These are phyloP conservation scores for Novymonas esmeraldas DNA, from an alignment of 208 protist genomes.

Conservation along the genomic window DNA sequence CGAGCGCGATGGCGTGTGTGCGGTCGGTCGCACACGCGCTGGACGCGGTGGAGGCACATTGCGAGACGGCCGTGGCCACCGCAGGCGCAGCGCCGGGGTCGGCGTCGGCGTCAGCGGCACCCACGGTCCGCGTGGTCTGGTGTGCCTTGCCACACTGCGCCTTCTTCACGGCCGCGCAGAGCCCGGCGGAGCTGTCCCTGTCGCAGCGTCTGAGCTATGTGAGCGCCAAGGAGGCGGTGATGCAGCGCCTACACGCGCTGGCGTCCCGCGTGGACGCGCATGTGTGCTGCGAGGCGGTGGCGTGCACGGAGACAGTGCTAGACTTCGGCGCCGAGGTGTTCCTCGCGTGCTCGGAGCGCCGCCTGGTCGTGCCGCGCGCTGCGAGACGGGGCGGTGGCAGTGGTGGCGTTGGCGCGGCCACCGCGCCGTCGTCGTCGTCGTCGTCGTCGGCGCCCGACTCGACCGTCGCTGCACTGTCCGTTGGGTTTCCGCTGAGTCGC, in stretches of 20 bases:
- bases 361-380: constrained; percentile 3
- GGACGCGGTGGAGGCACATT: constrained; percentile 20
- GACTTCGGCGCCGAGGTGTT: constrained; percentile 86
- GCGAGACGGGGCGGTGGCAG: constrained; percentile 8
- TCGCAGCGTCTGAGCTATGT: constrained; percentile 41
- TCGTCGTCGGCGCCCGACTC: too few species aligned
- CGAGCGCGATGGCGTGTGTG: constrained; percentile 13
- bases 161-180: constrained; percentile 53
- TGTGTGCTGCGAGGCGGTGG: constrained; percentile 40
- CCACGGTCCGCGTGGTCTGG: constrained; percentile 13
- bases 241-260: constrained; percentile 38
- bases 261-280: constrained; percentile 24
- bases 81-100: not conserved
- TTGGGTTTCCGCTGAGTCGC: constrained; percentile 47
- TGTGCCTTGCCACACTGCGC: constrained; percentile 41
- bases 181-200: constrained; percentile 50
- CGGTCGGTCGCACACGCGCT: constrained; percentile 17
- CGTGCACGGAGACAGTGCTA: constrained; percentile 27
- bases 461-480: constrained; percentile 1
- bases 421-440: not conserved
- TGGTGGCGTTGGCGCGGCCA: not conserved
- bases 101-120: not conserved
- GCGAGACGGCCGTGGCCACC: not conserved
- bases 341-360: constrained; percentile 63
- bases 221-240: constrained; percentile 38